Base-by-base conservation (phyloP, 192 early-diverging fungal species). In the Entophlyctis luteolus region DNA sequence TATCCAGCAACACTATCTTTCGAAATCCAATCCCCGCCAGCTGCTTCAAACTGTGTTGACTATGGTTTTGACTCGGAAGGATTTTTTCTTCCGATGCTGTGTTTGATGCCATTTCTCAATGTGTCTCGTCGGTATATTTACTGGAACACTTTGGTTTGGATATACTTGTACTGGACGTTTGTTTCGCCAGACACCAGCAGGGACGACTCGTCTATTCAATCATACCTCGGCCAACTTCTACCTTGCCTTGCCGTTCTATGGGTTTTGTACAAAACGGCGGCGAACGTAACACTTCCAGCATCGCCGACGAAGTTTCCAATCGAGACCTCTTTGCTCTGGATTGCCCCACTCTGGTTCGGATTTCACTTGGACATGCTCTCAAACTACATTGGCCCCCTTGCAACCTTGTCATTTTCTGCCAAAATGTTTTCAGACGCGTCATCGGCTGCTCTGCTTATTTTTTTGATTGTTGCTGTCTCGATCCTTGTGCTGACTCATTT, bases 361-460 rank as follows among this genome's bases (percentile, higher is more conserved):
- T 62, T 76, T 33, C 71, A 76, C 46, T 25, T 73, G 22, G 75
- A 76, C 28, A 56, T 69, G 66, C 20, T 72, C 14, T 57, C 71
- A 18, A 63, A 48, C 33, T 63, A 63, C 48, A 32, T 48, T 2
- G 46, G 49, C 10, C 50, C 53, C 1, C 52, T 76, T 8, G 25
- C 53, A 32, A 69, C 71, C 29, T 67, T 76, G 47, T 54, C 55
- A 23, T 63, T 76, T 28, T 60, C 63, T 8, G 57, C 70, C 23
- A 49, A 67, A 18, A 72, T 68, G 22, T 76, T 76, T 39, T 45
- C 47, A 10, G 68, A 76, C 27, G 28, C 75, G 12, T 18, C 35
- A 5, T 59, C 66, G 5, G 42, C 57, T 3, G 34, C 68, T 6
- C 29, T 55, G 47, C 63, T 76, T 27, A 47, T 69, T 55, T 31